A percentile compares a stretch with the other conserved stretches of the same genome.
Conservation (phyloP, 1,139 yeast species). For the Yamadazyma triangularis region DNA sequence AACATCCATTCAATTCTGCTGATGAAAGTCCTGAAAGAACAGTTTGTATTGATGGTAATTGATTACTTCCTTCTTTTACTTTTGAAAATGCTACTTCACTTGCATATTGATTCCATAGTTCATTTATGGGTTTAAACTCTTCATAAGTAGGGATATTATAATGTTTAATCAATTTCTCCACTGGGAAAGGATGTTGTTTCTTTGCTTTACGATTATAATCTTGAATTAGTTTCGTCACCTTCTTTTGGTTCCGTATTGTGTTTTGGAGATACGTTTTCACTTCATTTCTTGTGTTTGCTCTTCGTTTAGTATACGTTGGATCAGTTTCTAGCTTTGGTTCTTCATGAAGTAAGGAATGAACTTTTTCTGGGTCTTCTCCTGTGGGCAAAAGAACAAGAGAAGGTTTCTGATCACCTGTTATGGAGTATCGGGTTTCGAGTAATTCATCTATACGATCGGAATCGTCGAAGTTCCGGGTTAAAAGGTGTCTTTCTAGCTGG, state of each 20-base stretch:
- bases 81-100: conserved; percentile 44
- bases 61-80: conserved; percentile 10
- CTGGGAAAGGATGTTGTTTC: conserved; percentile 16
- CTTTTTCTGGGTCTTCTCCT: conserved; percentile 15
- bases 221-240: conserved; percentile 28
- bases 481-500: conserved; percentile 47
- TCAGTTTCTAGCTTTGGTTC: conserved; percentile 11
- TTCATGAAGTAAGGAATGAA: conserved; percentile 16
- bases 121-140: conserved; percentile 48
- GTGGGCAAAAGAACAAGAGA: conserved; percentile 41
- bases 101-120: conserved; percentile 62
- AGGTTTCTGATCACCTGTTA: conserved; percentile 58
- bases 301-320: no score
- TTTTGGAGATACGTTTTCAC: conserved; percentile 39
- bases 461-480: conserved; percentile 47
- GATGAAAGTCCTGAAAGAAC: conserved; percentile 58
- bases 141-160: conserved; percentile 47
- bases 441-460: conserved; percentile 43
- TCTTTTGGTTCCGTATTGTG: conserved; percentile 35
- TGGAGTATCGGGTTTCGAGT: conserved; percentile 52
- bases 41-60: conserved; percentile 23
- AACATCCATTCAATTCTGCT: conserved; percentile 84
- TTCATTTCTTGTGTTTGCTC: conserved; percentile 36
- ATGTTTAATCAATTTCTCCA: conserved; percentile 26
- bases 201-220: conserved; percentile 18